These are phyloP conservation scores for Geotrichum siamense DNA, from an alignment of 1,139 yeast species.

Conservation along the genomic window DNA sequence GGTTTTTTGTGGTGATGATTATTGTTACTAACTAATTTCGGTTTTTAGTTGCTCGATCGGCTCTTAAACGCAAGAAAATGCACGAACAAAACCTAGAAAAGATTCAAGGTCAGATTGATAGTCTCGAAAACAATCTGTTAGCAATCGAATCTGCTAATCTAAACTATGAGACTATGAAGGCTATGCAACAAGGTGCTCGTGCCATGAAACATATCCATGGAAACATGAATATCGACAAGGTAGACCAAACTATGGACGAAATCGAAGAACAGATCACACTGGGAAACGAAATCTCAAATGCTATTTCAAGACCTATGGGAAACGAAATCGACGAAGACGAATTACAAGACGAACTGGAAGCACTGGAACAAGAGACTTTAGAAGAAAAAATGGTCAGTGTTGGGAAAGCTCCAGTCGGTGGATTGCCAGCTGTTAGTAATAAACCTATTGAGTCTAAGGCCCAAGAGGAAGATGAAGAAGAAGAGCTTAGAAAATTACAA, in stretches of 20 bases:
- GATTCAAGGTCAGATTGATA: constrained; percentile 81
- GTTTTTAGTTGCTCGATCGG: constrained; percentile 61
- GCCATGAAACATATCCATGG: constrained; percentile 97
- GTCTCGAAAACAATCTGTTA: constrained; percentile 79
- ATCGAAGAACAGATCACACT: constrained; percentile 93
- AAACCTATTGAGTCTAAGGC: constrained; percentile 22
- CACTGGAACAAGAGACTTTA: constrained; percentile 73
- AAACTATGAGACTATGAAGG: constrained; percentile 96
- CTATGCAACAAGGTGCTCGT: constrained; percentile 94
- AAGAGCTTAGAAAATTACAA: constrained; percentile 80
- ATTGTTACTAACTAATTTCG: neutral
- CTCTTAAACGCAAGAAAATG: constrained; percentile 81
- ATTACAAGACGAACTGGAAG: constrained; percentile 89
- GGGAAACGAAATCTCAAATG: constrained; percentile 92
- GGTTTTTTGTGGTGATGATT: neutral
- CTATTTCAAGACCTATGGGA: constrained; percentile 87
- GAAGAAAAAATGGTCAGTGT: constrained; percentile 51
- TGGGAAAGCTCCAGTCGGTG: constrained; percentile 37
- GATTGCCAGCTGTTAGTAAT: constrained; percentile 32
- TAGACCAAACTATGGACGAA: constrained; percentile 98
- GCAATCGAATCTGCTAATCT: constrained; percentile 93
- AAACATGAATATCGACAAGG: constrained; percentile 91
- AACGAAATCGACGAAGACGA: constrained; percentile 73
- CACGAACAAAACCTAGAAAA: constrained; percentile 70
- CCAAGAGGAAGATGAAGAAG: constrained; percentile 77